phyloP scores from a whole-genome alignment of 768 basidiomycete species.

The Steccherinum ochraceum region DNA sequence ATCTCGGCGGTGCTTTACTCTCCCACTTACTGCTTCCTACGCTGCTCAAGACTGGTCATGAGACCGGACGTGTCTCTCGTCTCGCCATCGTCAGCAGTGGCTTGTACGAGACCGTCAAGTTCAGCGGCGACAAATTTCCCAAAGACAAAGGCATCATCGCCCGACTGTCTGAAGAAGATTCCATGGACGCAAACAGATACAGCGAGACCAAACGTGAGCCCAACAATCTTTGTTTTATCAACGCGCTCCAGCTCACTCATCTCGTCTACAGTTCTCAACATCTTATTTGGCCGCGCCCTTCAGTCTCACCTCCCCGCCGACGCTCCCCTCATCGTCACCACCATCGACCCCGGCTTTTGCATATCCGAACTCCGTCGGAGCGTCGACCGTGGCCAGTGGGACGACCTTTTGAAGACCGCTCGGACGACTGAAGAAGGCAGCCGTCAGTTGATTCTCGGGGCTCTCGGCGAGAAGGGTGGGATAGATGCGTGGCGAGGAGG shows the following conservation, averaged over 20 bases:
- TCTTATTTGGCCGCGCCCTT: slow-evolving; percentile 9
- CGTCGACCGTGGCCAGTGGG: too few species aligned
- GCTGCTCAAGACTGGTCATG: slow-evolving; percentile 30
- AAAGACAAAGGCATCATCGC: neutral
- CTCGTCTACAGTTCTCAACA: slow-evolving; percentile 9
- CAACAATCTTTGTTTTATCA: too few species aligned
- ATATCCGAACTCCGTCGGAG: too few species aligned
- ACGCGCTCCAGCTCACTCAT: too few species aligned
- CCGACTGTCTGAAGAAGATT: too few species aligned
- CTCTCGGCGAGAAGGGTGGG: slow-evolving; percentile 18
- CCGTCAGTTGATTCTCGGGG: slow-evolving; percentile 29
- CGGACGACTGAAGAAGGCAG: slow-evolving; percentile 29
- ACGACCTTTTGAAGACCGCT: slow-evolving; percentile 18
- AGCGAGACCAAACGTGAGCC: slow-evolving; percentile 1
- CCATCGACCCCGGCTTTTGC: too few species aligned
- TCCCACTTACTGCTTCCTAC: slow-evolving; percentile 35
- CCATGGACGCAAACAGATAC: neutral
- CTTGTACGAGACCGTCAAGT: neutral
- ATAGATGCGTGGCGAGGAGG: slow-evolving; percentile 14
- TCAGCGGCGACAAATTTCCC: neutral
- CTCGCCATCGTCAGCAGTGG: slow-evolving; percentile 5
- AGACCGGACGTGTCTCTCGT: neutral
- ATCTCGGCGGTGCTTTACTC: slow-evolving; percentile 34
- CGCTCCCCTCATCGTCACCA: slow-evolving; percentile 23
- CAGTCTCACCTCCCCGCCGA: slow-evolving; percentile 23